These are phyloP conservation scores for Quercus variabilis DNA, from an alignment of 306 rosid genomes.

Conservation along the genomic window DNA sequence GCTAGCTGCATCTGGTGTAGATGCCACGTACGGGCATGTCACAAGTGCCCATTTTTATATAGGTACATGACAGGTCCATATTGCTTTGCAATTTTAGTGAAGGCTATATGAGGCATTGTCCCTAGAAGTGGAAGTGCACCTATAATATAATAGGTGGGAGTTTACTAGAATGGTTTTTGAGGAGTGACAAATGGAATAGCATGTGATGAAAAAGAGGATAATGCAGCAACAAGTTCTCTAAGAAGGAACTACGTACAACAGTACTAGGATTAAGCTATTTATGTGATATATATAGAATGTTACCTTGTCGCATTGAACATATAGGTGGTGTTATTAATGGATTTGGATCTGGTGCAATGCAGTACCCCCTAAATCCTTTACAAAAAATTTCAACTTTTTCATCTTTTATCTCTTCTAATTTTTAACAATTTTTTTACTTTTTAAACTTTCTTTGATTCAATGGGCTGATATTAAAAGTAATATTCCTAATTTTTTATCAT, in stretches of 20 bases:
- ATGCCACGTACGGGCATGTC: constrained; percentile 38
- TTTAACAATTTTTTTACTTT: too few relatives aligned
- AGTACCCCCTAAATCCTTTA: too few relatives aligned
- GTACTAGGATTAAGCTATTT: too few relatives aligned
- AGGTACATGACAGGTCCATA: constrained; percentile 45
- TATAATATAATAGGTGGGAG: constrained; percentile 11
- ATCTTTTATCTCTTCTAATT: too few relatives aligned
- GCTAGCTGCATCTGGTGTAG: constrained; percentile 29
- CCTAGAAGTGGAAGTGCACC: constrained; percentile 31
- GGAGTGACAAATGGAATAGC: constrained; percentile 15
- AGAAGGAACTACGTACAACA: background rate
- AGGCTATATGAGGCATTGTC: constrained; percentile 40
- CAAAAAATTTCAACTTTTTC: too few relatives aligned
- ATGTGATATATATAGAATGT: too few relatives aligned
- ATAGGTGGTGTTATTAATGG: too few relatives aligned
- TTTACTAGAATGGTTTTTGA: background rate
- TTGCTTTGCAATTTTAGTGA: constrained; percentile 29
- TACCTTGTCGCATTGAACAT: too few relatives aligned
- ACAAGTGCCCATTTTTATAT: constrained; percentile 42
- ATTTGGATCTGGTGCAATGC: too few relatives aligned
- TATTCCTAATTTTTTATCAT: too few relatives aligned
- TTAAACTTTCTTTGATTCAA: too few relatives aligned
- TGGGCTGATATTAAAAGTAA: too few relatives aligned
- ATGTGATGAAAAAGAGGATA: constrained; percentile 34
- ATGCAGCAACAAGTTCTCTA: constrained; percentile 20